Conservation (phyloP, 192 early-diverging fungal species). For the Chytriomyces confervae region DNA sequence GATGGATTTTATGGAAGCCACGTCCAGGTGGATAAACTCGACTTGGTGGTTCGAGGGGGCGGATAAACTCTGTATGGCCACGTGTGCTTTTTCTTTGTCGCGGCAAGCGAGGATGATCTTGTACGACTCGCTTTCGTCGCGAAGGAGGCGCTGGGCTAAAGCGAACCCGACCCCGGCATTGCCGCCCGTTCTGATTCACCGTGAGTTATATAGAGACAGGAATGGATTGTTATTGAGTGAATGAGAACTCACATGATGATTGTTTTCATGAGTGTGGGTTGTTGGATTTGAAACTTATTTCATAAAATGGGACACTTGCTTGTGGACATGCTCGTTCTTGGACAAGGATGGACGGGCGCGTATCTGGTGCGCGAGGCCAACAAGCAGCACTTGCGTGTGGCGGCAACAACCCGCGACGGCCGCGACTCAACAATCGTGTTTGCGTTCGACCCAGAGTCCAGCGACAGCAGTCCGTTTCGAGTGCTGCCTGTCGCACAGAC, state of each 20-base stretch:
- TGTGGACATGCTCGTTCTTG: slow-evolving; percentile 49
- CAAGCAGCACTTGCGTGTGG: slow-evolving; percentile 9
- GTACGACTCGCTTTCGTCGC: background rate
- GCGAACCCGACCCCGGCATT: background rate
- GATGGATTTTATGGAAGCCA: background rate
- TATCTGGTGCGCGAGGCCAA: slow-evolving; percentile 35
- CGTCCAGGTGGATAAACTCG: background rate
- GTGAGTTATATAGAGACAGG: background rate
- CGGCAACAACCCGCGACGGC: slow-evolving; percentile 53
- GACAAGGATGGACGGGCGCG: slow-evolving; percentile 51
- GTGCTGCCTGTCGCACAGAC: slow-evolving; percentile 55
- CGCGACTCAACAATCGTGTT: slow-evolving; percentile 60
- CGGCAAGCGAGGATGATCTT: slow-evolving; percentile 2
- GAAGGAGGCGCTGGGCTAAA: background rate
- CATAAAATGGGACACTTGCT: background rate
- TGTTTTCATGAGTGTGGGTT: background rate
- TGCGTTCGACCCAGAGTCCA: slow-evolving; percentile 42
- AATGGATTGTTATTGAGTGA: background rate
- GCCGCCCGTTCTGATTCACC: background rate
- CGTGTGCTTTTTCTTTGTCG: background rate
- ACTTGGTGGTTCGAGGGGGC: background rate
- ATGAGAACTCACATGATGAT: background rate
- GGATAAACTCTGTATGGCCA: background rate
- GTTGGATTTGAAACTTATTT: background rate
- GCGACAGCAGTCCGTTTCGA: slow-evolving; percentile 31